Conservation (phyloP, 495 filamentous ascomycete species). For the Trichocladium antarcticum region DNA sequence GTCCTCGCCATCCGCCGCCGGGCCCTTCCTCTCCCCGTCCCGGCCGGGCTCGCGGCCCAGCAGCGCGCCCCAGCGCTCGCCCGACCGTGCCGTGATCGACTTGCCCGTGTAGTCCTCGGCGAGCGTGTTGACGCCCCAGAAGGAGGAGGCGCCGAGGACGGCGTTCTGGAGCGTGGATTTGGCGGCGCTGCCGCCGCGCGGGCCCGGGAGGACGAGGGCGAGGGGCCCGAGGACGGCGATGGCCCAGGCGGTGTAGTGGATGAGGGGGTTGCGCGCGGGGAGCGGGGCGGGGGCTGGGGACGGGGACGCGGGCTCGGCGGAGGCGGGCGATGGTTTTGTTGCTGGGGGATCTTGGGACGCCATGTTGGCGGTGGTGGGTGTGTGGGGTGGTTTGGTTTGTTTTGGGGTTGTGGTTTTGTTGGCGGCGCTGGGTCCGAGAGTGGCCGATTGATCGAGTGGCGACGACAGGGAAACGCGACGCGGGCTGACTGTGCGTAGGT, state of each 20-base stretch:
- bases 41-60: neutral
- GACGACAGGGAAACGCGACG: too few relatives aligned
- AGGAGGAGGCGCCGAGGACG: constrained; percentile 47
- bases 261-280: constrained; percentile 25
- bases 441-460: too few relatives aligned
- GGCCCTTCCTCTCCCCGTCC: constrained; percentile 3
- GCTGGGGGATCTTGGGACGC: neutral
- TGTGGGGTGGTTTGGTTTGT: neutral
- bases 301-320: neutral
- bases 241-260: constrained; percentile 49
- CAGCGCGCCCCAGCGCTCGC: constrained; percentile 15
- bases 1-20: neutral
- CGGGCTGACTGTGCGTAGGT: neutral
- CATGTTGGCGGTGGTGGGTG: neutral
- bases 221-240: constrained; percentile 59
- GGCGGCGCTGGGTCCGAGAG: neutral
- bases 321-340: neutral
- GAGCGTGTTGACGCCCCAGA: constrained; percentile 55
- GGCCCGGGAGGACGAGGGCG: constrained; percentile 64
- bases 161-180: constrained; percentile 40
- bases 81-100: constrained; percentile 27
- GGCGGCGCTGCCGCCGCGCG: constrained; percentile 63
- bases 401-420: neutral
- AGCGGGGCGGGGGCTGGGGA: constrained; percentile 4
- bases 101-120: constrained; percentile 49